These are phyloP conservation scores for Starmerella riodocensis DNA, from an alignment of 805 yeast genomes.

Conservation along the genomic window DNA sequence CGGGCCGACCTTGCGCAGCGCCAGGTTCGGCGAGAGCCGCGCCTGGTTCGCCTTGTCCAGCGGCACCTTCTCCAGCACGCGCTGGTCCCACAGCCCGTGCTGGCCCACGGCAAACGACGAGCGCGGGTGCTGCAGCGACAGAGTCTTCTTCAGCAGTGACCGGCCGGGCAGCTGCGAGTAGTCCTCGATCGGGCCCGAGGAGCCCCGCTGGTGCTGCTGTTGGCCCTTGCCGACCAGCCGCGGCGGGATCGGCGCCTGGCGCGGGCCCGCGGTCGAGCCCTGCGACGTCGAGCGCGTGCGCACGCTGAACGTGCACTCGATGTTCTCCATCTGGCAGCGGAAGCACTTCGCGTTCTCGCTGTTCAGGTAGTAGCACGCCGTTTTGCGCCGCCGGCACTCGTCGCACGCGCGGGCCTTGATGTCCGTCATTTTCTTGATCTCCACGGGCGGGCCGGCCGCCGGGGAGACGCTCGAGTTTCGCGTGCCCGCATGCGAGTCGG, in stretches of 20 bases:
- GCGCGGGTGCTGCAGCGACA: constrained; percentile 74
- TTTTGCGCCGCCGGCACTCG: constrained; percentile 68
- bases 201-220: constrained; percentile 5
- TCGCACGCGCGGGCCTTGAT: constrained; percentile 51
- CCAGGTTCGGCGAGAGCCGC: constrained; percentile 49
- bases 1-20: constrained; percentile 67
- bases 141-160: constrained; percentile 52
- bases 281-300: neutral
- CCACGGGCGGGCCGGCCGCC: constrained; percentile 4
- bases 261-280: neutral
- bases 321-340: constrained; percentile 60
- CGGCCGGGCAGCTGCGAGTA: constrained; percentile 51
- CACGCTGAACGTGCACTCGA: constrained; percentile 51
- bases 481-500: constrained; percentile 17
- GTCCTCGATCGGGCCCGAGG: constrained; percentile 43
- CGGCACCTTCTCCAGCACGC: constrained; percentile 49
- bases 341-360: constrained; percentile 43
- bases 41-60: constrained; percentile 69
- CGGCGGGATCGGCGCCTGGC: constrained; percentile 9
- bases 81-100: constrained; percentile 68
- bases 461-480: constrained; percentile 21
- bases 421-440: constrained; percentile 19
- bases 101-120: constrained; percentile 84
- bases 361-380: constrained; percentile 56
- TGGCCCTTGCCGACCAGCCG: constrained; percentile 1